Evolutionary conservation across 805 yeast genomes (phyloP), one percentile per base, ranked within the genome.

Genomic region (Lipomyces japonicus): DNA sequence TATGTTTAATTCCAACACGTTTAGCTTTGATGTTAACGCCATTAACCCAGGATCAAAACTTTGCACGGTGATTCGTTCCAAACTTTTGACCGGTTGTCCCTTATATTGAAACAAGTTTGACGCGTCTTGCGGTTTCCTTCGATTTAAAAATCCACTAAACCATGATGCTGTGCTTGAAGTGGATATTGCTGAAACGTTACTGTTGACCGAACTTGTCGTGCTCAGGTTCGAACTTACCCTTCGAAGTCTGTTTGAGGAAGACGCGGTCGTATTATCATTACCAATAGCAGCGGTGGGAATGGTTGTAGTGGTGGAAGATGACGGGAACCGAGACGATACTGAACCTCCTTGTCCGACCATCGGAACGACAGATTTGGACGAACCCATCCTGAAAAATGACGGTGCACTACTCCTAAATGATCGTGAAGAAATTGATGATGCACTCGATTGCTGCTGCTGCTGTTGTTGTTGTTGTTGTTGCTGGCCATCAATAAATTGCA

Each of bases 1-100:
- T 16, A 54, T 38, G 35, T 54, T 54, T n/a, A 54, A 23, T 26
- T 54, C 58, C 53, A 54, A 30, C 10, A 54, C 57, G 36, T 51
- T 54, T 16, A 54, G 51, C 26, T 54, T 54, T 19, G 58, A 51
- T 5, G 48, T 48, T 39, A 54, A 38, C 9, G 50, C 48, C 57
- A 54, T 51, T 7, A 54, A 32, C 9, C 58, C 56, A 3, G 58
- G 58, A 36, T 54, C 58, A 10, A 54, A 21, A 25, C 58, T 54
- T 43, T 54, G 58, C 22, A 54, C 58, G 2, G 57, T 54, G 16
- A 54, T 52, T 18, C 58, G 37, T 22, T 54, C 58, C 2, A 54
- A 32, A 5, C 42, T 5, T 16, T 45, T 46, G 18, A 54, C 58
- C 19, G 46, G 42, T 10, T 46, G 49, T 6, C 58, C 58, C 24